Base-by-base conservation (phyloP, 345 rosid genomes). In the Eucalyptus guilfoylei region DNA sequence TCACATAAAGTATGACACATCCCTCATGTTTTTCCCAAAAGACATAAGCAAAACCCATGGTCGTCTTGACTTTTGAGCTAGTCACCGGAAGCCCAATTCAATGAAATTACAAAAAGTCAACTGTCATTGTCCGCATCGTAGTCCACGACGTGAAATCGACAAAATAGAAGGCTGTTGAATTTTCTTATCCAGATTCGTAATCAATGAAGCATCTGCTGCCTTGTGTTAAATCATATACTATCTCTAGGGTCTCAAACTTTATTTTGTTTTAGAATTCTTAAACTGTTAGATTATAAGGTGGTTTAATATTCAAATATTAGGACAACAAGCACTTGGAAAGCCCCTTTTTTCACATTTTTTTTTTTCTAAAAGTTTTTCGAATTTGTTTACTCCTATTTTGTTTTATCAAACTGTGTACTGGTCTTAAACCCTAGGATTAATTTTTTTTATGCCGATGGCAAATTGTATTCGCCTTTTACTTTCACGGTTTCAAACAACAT, bases 1-100 rank as follows among this genome's bases (percentile, higher is more conserved):
- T 3, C 0, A 7, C 55, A 19, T 7, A 1, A 52, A 19, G 1
- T 52, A 52, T 19, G 2, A 1, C 24, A 72, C 81, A 37, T 72
- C 47, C 45, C 4, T 72, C 28, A 13, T 37, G 45, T 37, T 72
- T 72, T 11, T 5, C 81, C 47, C 10, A 3, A 72, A 24, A 44
- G 14, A 19, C 47, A 37, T 37, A 19, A 37, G 83, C 23, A 37
- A 37, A 17, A 72, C 45, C 6, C 45, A 11, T 7, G 45, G 40
- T 37, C 45, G 2, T 19, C 54, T 50, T 50, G 54, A 50, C 54
- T 45, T 45, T 45, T 45, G 48, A 45, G 48, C 48, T 12, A 45
- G 47, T 45, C 48, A 30, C 17, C 14, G 72, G 72, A 64, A 30
- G 72, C 37, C 30, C 72, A 62, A 6, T 64, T 64, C 72, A 64